Conservation (phyloP, 2,329 filamentous ascomycete species). For the Hirsutella thompsonii region DNA sequence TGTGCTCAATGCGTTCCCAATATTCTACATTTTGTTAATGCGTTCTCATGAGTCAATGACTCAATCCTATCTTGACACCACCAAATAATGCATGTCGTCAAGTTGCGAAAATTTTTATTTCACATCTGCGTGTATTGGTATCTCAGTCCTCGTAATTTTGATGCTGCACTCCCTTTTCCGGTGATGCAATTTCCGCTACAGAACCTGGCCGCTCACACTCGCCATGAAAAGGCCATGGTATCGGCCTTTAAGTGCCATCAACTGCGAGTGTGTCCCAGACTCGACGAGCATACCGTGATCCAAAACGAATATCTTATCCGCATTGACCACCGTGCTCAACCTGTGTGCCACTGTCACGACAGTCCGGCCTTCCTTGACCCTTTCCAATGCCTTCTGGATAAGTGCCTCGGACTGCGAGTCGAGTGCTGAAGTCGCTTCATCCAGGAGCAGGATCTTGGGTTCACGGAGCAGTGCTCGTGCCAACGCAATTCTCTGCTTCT, state of each 20-base stretch:
- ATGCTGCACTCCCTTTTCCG: too few species aligned
- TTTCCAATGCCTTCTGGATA: constrained; percentile 6
- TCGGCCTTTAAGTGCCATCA: neutral
- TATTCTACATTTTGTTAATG: too few species aligned
- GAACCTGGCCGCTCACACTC: neutral
- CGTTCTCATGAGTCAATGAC: too few species aligned
- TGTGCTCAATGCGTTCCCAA: too few species aligned
- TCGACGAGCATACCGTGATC: constrained; percentile 27
- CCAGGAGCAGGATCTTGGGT: constrained; percentile 37
- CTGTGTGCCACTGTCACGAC: constrained; percentile 7
- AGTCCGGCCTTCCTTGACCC: constrained; percentile 4
- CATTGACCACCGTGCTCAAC: constrained; percentile 4
- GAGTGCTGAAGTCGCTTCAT: constrained; percentile 43
- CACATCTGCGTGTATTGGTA: too few species aligned
- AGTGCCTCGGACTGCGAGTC: constrained; percentile 39
- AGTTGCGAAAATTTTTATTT: too few species aligned
- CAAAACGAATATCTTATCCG: constrained; percentile 25
- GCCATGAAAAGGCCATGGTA: neutral
- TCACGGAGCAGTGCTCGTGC: constrained; percentile 38
- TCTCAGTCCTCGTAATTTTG: too few species aligned
- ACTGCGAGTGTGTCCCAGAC: constrained; percentile 20
- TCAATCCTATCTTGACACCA: too few species aligned
- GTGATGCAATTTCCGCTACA: neutral
- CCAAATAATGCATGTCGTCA: too few species aligned
- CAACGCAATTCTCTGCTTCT: constrained; percentile 41